These are phyloP conservation scores for Pulveroboletus sp. DNA, from an alignment of 768 basidiomycete genomes.

Conservation along the genomic window DNA sequence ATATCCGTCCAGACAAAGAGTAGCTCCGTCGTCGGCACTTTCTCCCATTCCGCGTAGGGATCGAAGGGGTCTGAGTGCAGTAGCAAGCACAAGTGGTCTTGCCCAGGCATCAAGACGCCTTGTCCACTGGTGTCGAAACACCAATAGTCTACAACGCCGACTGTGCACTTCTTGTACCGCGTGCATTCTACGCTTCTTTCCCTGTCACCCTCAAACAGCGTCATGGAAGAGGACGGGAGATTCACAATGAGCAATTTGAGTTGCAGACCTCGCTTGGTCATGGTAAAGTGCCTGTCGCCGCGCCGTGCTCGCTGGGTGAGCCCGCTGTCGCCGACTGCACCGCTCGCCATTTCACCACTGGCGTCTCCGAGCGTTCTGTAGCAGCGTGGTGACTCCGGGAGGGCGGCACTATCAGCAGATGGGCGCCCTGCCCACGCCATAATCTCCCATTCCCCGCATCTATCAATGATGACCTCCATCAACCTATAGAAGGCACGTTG, in stretches of 20 bases:
- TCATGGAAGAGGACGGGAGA: constrained; percentile 15
- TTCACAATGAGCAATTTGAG: constrained; percentile 21
- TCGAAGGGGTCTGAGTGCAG: constrained; percentile 28
- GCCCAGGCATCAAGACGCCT: constrained; percentile 18
- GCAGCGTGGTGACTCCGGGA: constrained; percentile 30
- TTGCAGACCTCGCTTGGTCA: constrained; percentile 32
- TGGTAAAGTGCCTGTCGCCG: constrained; percentile 25
- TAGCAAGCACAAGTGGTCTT: constrained; percentile 28
- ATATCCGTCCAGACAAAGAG: constrained; percentile 19
- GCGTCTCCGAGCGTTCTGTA: constrained; percentile 20
- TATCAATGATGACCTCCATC: constrained; percentile 26
- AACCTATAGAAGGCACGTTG: constrained; percentile 28
- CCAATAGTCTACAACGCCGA: constrained; percentile 30
- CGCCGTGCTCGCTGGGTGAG: constrained; percentile 13
- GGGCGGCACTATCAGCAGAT: constrained; percentile 26
- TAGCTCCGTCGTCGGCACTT: constrained; percentile 24
- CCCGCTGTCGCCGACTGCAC: background rate
- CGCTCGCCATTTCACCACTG: background rate
- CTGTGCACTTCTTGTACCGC: constrained; percentile 17
- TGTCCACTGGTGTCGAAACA: constrained; percentile 28
- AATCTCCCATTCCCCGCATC: constrained; percentile 30
- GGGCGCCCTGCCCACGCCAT: constrained; percentile 28
- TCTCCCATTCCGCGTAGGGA: constrained; percentile 25
- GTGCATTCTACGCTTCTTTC: constrained; percentile 9
- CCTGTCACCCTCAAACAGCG: constrained; percentile 16